Conservation (phyloP, 2,329 filamentous ascomycete genomes). For the Botrytis byssoidea region DNA sequence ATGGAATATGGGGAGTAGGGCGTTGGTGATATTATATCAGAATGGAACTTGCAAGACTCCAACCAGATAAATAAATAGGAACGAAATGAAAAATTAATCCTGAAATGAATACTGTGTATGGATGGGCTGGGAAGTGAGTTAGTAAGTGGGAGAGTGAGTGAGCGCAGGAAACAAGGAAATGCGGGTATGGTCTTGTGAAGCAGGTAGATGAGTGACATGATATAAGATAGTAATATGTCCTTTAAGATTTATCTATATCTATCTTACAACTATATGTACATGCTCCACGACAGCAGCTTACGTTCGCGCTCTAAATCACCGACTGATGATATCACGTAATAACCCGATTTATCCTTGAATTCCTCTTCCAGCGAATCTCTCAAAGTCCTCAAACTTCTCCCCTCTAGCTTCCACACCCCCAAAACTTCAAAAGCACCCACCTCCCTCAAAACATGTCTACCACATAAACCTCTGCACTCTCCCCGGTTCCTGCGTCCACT, state of each 20-base stretch:
- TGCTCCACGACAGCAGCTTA: neutral
- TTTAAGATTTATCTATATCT: neutral
- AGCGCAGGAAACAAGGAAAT: neutral
- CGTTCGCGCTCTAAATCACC: neutral
- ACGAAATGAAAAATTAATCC: neutral
- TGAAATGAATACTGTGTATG: neutral
- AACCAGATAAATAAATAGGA: neutral
- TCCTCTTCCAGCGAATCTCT: neutral
- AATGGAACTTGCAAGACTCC: neutral
- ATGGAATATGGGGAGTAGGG: neutral
- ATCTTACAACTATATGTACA: neutral
- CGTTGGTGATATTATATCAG: neutral
- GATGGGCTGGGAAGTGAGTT: neutral
- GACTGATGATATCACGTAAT: neutral
- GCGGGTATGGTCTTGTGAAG: neutral
- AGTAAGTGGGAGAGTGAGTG: neutral
- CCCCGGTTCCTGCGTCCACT: constrained; percentile 54
- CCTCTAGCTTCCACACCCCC: neutral
- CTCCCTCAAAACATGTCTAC: constrained; percentile 46
- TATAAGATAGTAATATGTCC: neutral
- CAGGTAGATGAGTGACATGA: neutral
- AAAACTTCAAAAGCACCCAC: no score
- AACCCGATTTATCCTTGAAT: neutral
- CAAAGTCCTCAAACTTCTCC: neutral
- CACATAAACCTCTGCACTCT: constrained; percentile 78